A percentile compares a stretch with the other conserved stretches of the same genome.
phyloP scores from a whole-genome alignment of 495 filamentous ascomycete species.

The Margaritispora aquatica region DNA sequence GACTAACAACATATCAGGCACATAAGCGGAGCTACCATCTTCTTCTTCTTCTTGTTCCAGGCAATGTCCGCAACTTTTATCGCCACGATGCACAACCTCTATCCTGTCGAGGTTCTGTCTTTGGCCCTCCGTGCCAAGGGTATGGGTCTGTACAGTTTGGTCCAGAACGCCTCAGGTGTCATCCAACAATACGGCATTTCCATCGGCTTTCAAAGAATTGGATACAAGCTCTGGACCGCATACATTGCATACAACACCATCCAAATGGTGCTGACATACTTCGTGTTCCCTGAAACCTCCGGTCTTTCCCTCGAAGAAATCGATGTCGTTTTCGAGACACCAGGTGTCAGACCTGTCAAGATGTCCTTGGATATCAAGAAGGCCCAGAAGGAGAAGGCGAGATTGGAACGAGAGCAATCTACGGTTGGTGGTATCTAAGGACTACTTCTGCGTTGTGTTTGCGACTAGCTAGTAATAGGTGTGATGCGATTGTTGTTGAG shows the following conservation, averaged over 20 bases:
- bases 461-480: no score
- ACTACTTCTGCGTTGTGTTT: no score
- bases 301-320: constrained; percentile 37
- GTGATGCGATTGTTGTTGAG: no score
- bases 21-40: constrained; percentile 21
- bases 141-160: constrained; percentile 36
- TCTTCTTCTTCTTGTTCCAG: constrained; percentile 39
- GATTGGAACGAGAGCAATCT: constrained; percentile 4
- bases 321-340: constrained; percentile 39
- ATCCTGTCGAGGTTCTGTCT: constrained; percentile 35
- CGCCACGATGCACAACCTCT: constrained; percentile 40
- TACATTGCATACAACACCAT: constrained; percentile 38
- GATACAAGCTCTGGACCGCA: constrained; percentile 40
- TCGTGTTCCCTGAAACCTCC: constrained; percentile 37
- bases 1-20: background rate
- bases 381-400: constrained; percentile 33
- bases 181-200: constrained; percentile 36
- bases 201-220: constrained; percentile 34
- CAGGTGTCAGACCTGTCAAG: constrained; percentile 37
- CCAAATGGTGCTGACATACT: constrained; percentile 35
- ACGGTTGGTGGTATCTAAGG: background rate
- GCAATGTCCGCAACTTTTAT: constrained; percentile 33
- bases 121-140: constrained; percentile 35
- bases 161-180: constrained; percentile 32
- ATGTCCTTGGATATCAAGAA: constrained; percentile 38